These are phyloP conservation scores for Trichoderma lentiforme DNA, from an alignment of 2,329 filamentous ascomycete genomes.

Conservation along the genomic window DNA sequence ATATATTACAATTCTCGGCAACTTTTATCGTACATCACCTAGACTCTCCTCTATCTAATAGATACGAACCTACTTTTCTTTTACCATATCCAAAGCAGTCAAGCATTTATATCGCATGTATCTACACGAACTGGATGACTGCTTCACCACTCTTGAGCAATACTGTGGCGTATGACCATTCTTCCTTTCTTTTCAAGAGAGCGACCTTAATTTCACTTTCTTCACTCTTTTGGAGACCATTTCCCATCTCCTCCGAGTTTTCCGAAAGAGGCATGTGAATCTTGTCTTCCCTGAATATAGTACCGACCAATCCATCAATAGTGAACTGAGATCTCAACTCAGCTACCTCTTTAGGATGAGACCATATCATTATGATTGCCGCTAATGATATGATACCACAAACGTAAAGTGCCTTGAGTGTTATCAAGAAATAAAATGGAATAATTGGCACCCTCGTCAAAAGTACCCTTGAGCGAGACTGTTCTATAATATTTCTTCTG, in stretches of 20 bases:
- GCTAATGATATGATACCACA: background rate
- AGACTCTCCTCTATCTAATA: background rate
- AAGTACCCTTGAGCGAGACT: background rate
- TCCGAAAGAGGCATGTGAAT: background rate
- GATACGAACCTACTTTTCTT: background rate
- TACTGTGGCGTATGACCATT: background rate
- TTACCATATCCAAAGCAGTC: background rate
- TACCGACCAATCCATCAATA: background rate
- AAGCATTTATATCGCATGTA: background rate
- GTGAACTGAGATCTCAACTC: background rate
- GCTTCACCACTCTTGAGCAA: background rate
- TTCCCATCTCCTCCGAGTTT: background rate
- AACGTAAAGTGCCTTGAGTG: background rate
- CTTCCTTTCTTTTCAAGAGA: background rate
- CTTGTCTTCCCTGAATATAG: background rate
- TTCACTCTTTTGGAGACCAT: background rate
- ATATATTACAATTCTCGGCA: background rate
- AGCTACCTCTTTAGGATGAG: background rate
- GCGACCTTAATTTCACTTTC: background rate
- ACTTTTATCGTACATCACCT: background rate
- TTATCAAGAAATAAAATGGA: background rate
- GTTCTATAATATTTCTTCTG: background rate
- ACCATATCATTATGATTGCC: background rate
- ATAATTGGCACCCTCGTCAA: background rate
- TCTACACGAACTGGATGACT: background rate